These are phyloP conservation scores for Ramicandelaber brevisporus DNA, from an alignment of 192 early-diverging fungal genomes.

Conservation along the genomic window DNA sequence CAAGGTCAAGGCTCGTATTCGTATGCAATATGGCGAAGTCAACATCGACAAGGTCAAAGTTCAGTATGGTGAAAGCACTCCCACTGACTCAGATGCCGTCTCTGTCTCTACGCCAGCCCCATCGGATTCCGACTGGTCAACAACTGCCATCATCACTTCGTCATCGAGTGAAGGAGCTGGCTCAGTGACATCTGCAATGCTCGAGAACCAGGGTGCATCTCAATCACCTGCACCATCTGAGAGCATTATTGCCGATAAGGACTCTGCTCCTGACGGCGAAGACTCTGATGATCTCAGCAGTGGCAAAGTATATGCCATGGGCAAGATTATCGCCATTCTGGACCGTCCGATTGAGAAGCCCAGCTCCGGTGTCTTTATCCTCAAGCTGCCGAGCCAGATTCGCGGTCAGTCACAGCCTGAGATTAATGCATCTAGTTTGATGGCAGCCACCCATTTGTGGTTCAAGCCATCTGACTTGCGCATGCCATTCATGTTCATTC, in stretches of 20 bases:
- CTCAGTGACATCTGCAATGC: too few species aligned
- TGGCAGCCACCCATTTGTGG: slow-evolving; percentile 2
- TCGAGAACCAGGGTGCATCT: too few species aligned
- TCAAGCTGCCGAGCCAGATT: slow-evolving; percentile 1
- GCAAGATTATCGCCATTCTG: slow-evolving; percentile 9
- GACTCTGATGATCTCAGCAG: neutral
- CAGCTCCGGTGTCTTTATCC: slow-evolving; percentile 7
- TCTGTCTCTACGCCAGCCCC: too few species aligned
- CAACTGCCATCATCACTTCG: too few species aligned
- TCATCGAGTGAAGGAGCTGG: too few species aligned
- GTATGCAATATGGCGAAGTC: slow-evolving; percentile 42
- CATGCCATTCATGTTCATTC: slow-evolving; percentile 9
- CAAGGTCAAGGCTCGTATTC: slow-evolving; percentile 19
- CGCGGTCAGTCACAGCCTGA: slow-evolving; percentile 2
- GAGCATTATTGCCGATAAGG: too few species aligned
- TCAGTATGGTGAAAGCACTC: slow-evolving; percentile 8
- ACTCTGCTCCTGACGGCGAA: too few species aligned
- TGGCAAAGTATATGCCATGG: slow-evolving; percentile 2
- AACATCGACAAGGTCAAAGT: slow-evolving; percentile 19
- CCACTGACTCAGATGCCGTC: neutral
- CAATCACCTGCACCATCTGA: too few species aligned
- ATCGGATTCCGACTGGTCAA: too few species aligned
- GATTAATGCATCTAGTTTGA: too few species aligned
- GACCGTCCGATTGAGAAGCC: slow-evolving; percentile 5
- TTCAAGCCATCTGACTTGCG: slow-evolving; percentile 7